Evolutionary conservation across 495 filamentous ascomycete species (phyloP), one percentile per base, ranked within the genome.

Genomic region (Diplogelasinospora grovesii): DNA sequence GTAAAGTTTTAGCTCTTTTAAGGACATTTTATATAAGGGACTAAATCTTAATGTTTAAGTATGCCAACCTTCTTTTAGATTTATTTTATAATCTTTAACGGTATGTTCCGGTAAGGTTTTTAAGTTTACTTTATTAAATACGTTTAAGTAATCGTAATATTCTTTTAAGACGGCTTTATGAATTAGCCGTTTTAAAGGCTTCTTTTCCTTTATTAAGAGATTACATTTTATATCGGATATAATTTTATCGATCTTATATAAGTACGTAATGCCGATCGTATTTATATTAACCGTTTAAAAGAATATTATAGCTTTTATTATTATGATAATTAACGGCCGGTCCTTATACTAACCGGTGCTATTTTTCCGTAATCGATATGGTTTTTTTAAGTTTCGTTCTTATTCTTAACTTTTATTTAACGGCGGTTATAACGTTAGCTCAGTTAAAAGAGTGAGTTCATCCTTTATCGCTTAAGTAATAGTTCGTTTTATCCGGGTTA

Each of bases 1-100:
- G 27, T 25, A 21, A 5, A 32, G 32, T 24, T 57, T 30, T 3
- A 61, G 23, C 32, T 65, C 43, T 13, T 59, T 28, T 2, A 29
- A 7, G 1, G 46, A 53, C 39, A 63, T 60, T 5, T 43, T 32
- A 20, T 65, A 61, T 8, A 61, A 9, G 4, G 38, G 43, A 24
- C 57, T 48, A 18, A 36, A 31, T 4, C 14, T 15, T 0, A 50
- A 14, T n/a, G 23, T 26, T 13, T 31, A 13, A 1, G 14, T 15
- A 4, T 29, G n/a, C 4, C 2, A 2, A 1, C 13, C 37, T 3
- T 28, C 13, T 8, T 15, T 19, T n/a, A 40, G 20, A 1, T 29
- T 3, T 23, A 40, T 40, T 13, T 21, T 27, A 11, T 29, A 6
- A 11, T 40, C 18, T 0, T 25, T 3, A 3, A 13, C 3, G 11